These are phyloP conservation scores for Hyaloscypha bicolor DNA, from an alignment of 495 filamentous ascomycete genomes.

Conservation along the genomic window DNA sequence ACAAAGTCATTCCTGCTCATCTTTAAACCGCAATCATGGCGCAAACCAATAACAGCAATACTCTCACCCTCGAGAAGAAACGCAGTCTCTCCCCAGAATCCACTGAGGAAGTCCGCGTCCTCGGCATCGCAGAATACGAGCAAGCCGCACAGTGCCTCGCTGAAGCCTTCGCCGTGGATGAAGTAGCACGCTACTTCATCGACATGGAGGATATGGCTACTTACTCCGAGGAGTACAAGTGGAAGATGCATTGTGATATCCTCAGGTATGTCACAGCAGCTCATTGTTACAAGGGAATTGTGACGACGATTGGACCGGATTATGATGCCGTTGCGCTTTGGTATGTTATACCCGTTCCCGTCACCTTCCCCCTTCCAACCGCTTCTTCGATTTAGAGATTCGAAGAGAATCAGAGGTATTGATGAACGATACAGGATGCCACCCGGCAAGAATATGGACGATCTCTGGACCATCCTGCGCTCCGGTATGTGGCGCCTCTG, in stretches of 20 bases:
- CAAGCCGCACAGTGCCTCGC: constrained; percentile 69
- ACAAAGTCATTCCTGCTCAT: background rate
- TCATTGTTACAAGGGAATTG: constrained; percentile 70
- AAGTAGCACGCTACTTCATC: constrained; percentile 70
- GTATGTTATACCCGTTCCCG: constrained; percentile 48
- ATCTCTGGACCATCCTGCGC: constrained; percentile 67
- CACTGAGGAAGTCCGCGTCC: constrained; percentile 57
- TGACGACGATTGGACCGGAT: constrained; percentile 69
- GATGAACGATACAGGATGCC: constrained; percentile 62
- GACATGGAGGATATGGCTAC: constrained; percentile 65
- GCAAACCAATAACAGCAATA: constrained; percentile 29
- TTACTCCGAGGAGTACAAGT: constrained; percentile 64
- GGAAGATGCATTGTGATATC: constrained; percentile 72
- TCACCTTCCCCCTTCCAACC: background rate
- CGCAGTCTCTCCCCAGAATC: constrained; percentile 49
- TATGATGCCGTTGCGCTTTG: constrained; percentile 78
- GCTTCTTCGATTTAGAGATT: background rate
- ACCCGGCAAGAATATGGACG: constrained; percentile 72
- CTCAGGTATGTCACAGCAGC: constrained; percentile 73
- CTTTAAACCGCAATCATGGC: constrained; percentile 31
- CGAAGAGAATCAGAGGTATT: background rate
- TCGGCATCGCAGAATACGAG: constrained; percentile 63
- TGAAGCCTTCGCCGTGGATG: constrained; percentile 74
- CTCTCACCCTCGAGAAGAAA: constrained; percentile 41
- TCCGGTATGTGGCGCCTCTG: constrained; percentile 72